Evolutionary conservation across 768 basidiomycete species (phyloP), one percentile per base, ranked within the genome.

Genomic region (Termitomyces eurrhizus): DNA sequence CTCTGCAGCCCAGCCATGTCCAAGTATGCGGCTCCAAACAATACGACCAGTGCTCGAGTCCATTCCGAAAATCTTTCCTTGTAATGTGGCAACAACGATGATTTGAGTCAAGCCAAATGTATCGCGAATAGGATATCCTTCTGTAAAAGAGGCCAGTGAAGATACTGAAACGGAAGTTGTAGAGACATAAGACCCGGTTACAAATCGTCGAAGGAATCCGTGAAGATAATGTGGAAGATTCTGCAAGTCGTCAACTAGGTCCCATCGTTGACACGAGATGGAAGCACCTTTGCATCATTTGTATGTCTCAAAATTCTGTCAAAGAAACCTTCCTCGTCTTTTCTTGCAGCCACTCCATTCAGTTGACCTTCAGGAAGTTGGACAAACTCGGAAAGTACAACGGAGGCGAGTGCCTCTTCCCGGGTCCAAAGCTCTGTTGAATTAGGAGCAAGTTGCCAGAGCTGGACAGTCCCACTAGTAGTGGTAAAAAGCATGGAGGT

Each of bases 21-120:
- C 90, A 2, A 96, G 77, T 2, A 91, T 76, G 11, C 85, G 83
- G 64, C 83, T 88, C 95, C 95, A 98, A 1, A 96, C 68, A 35
- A 93, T 78, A 2, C 80, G 76, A 0, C 95, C 95, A 48, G 79
- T 89, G 11, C 85, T 82, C 1, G 91, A 89, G 66, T 97, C 93
- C 46, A 98, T 73, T 0, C 87, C 95, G 67, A 86, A 93, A 0
- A 95, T 64, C 67, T 92, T 93, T 2, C 93, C 93, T 33, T 81
- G 77, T 0, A 77, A 65, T 3, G 90, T 93, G 0, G 86, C 89
- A 7, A 78, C 80, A 4, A 96, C 82, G 49, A 95, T 82, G 33
- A 97, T 72, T 69, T 97, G 92, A 41, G 89, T 81, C 74, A 97
- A 93, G 0, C 93, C 94, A 69, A 95, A 96, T 0, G 86, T 73